These are phyloP conservation scores for Candida golubevii DNA, from an alignment of 805 yeast species.

Conservation along the genomic window DNA sequence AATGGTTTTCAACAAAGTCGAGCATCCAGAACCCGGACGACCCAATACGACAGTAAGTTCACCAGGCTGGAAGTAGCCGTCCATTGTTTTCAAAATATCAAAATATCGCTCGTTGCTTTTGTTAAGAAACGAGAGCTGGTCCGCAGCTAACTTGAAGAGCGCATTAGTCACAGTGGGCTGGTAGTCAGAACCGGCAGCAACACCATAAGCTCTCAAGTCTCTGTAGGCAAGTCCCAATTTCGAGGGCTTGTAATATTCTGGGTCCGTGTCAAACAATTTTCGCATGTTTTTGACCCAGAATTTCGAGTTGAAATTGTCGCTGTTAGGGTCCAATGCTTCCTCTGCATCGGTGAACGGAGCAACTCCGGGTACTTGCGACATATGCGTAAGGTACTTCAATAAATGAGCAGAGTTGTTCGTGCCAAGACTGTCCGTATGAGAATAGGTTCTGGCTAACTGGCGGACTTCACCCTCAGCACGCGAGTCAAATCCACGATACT, in stretches of 20 bases:
- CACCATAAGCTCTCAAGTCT: constrained; percentile 57
- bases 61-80: constrained; percentile 58
- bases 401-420: constrained; percentile 23
- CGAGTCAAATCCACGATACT: constrained; percentile 35
- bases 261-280: constrained; percentile 48
- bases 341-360: constrained; percentile 14
- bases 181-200: constrained; percentile 64
- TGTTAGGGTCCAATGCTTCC: constrained; percentile 48
- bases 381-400: constrained; percentile 40
- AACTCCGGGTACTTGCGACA: constrained; percentile 29
- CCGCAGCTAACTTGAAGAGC: constrained; percentile 10
- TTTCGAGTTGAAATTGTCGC: constrained; percentile 54
- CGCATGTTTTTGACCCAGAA: constrained; percentile 67
- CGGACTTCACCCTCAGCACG: constrained; percentile 32
- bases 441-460: constrained; percentile 41
- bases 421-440: constrained; percentile 12
- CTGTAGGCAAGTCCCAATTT: constrained; percentile 57
- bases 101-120: constrained; percentile 25
- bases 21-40: constrained; percentile 80
- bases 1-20: constrained; percentile 60
- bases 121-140: constrained; percentile 18
- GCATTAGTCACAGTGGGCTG: constrained; percentile 54
- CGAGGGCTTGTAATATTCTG: constrained; percentile 60
- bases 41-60: constrained; percentile 69
- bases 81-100: constrained; percentile 62